phyloP scores from a whole-genome alignment of 345 rosid genomes.

The Melastoma malabathricum region DNA sequence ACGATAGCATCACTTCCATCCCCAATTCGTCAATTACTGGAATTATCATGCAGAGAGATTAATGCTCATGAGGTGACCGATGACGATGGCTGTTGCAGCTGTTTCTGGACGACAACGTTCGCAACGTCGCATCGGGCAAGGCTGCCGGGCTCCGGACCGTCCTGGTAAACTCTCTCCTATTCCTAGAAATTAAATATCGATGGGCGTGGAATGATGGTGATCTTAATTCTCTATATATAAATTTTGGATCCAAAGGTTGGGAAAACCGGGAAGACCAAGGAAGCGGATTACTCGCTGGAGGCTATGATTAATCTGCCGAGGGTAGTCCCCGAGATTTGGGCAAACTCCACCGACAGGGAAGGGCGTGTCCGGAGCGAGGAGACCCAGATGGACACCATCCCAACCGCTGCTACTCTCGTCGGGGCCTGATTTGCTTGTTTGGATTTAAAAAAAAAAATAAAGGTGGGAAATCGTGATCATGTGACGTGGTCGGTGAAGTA shows the following conservation, averaged over 20 bases:
- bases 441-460: too few species aligned
- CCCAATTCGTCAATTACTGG: not conserved
- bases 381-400: conserved; percentile 40
- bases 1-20: not conserved
- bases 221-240: not conserved
- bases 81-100: conserved; percentile 21
- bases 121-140: conserved; percentile 63
- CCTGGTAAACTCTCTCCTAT: conserved; percentile 25
- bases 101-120: conserved; percentile 65
- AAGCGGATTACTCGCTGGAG: conserved; percentile 57
- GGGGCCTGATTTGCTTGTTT: conserved; percentile 62
- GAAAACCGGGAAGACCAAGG: conserved; percentile 42
- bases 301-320: conserved; percentile 24
- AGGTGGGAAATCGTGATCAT: too few species aligned
- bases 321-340: conserved; percentile 67
- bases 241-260: conserved; percentile 38
- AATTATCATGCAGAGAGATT: not conserved
- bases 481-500: too few species aligned
- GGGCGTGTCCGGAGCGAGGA: conserved; percentile 23
- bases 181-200: not conserved
- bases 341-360: conserved; percentile 14
- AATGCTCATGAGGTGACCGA: not conserved
- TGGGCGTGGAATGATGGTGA: too few species aligned
- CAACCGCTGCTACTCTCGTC: conserved; percentile 18
- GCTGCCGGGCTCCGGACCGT: conserved; percentile 55